These are phyloP conservation scores for Phaeodactylum tricornutum DNA, from an alignment of 108 stramenopile genomes.

Conservation along the genomic window DNA sequence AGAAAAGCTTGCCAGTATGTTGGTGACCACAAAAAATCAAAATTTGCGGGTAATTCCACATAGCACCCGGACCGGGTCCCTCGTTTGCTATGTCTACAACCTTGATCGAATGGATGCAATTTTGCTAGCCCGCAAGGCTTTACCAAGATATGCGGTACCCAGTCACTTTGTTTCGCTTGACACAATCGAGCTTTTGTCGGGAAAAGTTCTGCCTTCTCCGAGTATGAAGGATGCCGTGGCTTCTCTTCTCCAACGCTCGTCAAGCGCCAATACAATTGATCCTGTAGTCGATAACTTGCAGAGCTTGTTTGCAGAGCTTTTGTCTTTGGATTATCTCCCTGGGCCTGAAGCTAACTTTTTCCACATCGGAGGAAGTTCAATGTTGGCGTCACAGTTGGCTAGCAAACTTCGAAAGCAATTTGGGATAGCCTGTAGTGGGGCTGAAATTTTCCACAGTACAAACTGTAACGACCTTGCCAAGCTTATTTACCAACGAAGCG, in stretches of 20 bases:
- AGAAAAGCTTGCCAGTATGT: constrained; percentile 7
- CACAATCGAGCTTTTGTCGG: background rate
- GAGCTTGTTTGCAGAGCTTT: constrained; percentile 22
- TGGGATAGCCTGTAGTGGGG: constrained; percentile 24
- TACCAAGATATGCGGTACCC: constrained; percentile 29
- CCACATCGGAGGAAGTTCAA: constrained; percentile 40
- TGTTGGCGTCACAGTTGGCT: constrained; percentile 47
- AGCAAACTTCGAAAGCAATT: constrained; percentile 34
- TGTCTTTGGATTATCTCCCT: constrained; percentile 41
- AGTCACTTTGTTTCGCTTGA: background rate
- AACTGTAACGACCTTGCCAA: constrained; percentile 32
- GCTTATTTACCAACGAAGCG: constrained; percentile 14
- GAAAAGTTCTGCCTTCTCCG: constrained; percentile 5
- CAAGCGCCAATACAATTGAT: constrained; percentile 7
- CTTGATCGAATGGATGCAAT: constrained; percentile 18
- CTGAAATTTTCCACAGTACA: constrained; percentile 42
- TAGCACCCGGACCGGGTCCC: constrained; percentile 18
- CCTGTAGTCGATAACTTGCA: constrained; percentile 29
- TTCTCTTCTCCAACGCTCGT: constrained; percentile 13
- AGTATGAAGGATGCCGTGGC: constrained; percentile 25
- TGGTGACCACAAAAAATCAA: constrained; percentile 2
- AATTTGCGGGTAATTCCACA: constrained; percentile 17
- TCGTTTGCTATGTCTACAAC: constrained; percentile 30
- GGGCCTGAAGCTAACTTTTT: constrained; percentile 30
- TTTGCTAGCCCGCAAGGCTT: constrained; percentile 7